Evolutionary conservation across 495 filamentous ascomycete species (phyloP).

Genomic region (Daldinia childiae): DNA sequence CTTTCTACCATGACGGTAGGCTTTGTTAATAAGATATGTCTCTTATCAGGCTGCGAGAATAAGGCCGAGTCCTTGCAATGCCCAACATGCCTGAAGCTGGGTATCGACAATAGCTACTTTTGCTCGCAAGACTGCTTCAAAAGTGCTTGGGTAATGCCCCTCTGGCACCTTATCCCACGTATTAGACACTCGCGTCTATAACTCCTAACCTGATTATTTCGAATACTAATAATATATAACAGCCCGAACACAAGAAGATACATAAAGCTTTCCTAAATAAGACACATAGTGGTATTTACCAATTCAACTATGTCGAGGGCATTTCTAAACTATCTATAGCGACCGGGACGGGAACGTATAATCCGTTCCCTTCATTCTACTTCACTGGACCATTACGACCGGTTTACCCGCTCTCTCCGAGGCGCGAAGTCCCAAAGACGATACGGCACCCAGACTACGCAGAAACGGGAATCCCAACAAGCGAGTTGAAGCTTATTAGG

Average conservation of each 20-base stretch:
- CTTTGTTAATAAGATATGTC: not conserved
- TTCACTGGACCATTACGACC: not conserved
- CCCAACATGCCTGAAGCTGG: not conserved
- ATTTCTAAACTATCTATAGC: not conserved
- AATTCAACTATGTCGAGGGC: not conserved
- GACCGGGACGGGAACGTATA: not conserved
- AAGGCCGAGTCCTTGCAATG: not conserved
- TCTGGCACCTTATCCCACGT: not conserved
- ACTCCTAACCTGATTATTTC: not conserved
- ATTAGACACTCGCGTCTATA: not conserved
- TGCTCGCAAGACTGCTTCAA: not conserved
- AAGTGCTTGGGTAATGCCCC: not conserved
- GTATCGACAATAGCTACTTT: conserved; percentile 3
- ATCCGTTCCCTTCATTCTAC: not conserved
- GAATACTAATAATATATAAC: not conserved
- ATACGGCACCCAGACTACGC: not conserved
- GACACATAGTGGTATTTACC: not conserved
- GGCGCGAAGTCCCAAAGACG: not conserved
- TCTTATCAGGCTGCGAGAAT: not conserved
- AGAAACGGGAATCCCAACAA: not conserved
- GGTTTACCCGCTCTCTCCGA: not conserved
- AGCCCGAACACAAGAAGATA: not conserved
- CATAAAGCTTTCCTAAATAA: not conserved
- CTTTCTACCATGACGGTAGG: not conserved
- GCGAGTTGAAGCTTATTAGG: not conserved